phyloP scores from a whole-genome alignment of 2,329 filamentous ascomycete species.

The Pseudopyricularia javanii region DNA sequence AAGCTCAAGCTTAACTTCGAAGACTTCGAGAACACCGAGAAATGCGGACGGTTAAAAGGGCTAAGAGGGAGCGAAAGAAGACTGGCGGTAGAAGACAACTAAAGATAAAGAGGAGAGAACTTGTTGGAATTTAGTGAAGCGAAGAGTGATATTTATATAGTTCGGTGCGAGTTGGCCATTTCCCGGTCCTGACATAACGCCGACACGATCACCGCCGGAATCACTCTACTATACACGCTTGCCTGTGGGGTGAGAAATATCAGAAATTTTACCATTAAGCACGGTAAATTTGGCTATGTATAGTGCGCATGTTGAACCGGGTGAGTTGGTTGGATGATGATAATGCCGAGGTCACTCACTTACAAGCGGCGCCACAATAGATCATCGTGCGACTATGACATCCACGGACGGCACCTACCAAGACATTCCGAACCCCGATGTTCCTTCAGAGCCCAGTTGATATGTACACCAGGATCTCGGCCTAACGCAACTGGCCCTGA shows the following conservation, averaged over 20 bases:
- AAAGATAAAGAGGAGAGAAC: background rate
- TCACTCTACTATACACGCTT: background rate
- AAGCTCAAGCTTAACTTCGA: too few species aligned
- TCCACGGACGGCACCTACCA: background rate
- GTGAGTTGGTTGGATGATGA: background rate
- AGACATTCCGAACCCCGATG: background rate
- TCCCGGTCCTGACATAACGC: background rate
- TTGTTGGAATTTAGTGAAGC: background rate
- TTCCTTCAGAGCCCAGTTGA: background rate
- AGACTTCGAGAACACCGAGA: too few species aligned
- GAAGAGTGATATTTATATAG: background rate
- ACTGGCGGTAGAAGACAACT: background rate
- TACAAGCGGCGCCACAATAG: background rate
- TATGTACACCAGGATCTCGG: too few species aligned
- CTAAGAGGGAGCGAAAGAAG: background rate
- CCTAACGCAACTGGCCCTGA: too few species aligned
- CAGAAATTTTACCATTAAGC: background rate
- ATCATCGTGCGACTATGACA: background rate
- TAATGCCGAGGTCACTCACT: background rate
- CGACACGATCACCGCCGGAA: background rate
- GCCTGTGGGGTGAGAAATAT: background rate
- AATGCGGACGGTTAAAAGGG: too few species aligned
- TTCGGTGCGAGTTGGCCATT: background rate
- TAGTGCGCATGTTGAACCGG: background rate
- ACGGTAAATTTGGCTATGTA: background rate